Percentiles rank a stretch among this genome's conserved stretches.
Evolutionary conservation across 2,329 filamentous ascomycete species (phyloP).

Genomic region (Exophiala aquamarina): DNA sequence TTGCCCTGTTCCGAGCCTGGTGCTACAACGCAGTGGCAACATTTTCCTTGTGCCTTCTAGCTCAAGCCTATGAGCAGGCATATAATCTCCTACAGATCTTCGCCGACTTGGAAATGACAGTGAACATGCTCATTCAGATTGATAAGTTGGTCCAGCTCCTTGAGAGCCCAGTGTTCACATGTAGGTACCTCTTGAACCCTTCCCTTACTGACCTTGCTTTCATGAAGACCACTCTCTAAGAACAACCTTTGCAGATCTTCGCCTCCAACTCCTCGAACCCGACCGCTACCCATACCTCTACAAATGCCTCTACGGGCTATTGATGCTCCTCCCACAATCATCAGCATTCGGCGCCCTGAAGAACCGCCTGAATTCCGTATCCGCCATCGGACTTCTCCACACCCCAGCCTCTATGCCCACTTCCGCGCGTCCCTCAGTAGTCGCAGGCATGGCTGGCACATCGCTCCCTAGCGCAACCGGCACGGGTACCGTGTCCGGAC

Average conservation of each 20-base stretch:
- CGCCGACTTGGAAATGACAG: constrained; percentile 96
- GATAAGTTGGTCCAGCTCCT: constrained; percentile 96
- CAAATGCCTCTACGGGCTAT: constrained; percentile 92
- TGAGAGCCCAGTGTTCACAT: constrained; percentile 97
- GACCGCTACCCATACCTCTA: constrained; percentile 94
- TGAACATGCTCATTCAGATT: constrained; percentile 97
- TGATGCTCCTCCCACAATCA: constrained; percentile 98
- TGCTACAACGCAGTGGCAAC: constrained; percentile 98
- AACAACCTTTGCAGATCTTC: constrained; percentile 65
- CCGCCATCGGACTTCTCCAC: constrained; percentile 93
- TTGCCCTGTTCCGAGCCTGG: constrained; percentile 92
- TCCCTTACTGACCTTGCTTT: constrained; percentile 19
- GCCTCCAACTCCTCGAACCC: constrained; percentile 90
- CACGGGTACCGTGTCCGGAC: constrained; percentile 11
- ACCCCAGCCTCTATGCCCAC: constrained; percentile 57
- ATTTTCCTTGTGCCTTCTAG: constrained; percentile 90
- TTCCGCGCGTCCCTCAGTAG: constrained; percentile 22
- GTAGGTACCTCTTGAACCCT: constrained; percentile 52
- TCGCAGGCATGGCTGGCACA: constrained; percentile 18
- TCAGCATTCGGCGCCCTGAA: constrained; percentile 95
- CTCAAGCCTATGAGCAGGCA: constrained; percentile 96
- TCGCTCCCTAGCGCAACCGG: constrained; percentile 5
- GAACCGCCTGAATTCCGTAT: constrained; percentile 94
- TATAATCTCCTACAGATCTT: constrained; percentile 96
- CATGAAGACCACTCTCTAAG: constrained; percentile 1